phyloP scores from a whole-genome alignment of 225 moss, liverwort and hornwort genomes.

The Bryum argenteum region DNA sequence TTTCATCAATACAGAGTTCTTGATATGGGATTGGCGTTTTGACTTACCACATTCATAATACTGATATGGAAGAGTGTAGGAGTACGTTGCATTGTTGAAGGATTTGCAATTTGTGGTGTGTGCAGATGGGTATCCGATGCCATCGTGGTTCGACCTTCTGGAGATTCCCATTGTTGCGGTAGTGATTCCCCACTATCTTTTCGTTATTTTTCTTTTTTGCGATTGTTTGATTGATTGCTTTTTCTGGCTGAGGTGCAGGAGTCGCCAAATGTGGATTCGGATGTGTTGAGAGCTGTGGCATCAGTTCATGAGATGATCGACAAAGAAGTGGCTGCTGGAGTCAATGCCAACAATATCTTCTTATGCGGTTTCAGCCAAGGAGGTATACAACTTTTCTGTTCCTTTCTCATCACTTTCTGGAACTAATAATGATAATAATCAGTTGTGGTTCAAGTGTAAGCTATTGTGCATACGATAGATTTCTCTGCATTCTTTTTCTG shows the following conservation, averaged over 20 bases:
- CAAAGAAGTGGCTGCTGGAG: slow-evolving; percentile 81
- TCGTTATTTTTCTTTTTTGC: background rate
- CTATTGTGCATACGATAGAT: too few species aligned
- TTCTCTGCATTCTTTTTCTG: too few species aligned
- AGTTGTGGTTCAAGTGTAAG: too few species aligned
- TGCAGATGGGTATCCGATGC: slow-evolving; percentile 73
- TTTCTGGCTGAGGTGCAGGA: slow-evolving; percentile 42
- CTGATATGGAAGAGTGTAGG: background rate
- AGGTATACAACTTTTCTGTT: slow-evolving; percentile 38
- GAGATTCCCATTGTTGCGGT: slow-evolving; percentile 78
- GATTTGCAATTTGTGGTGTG: slow-evolving; percentile 10
- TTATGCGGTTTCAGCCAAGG: slow-evolving; percentile 97
- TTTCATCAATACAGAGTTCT: background rate
- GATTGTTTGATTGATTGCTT: too few species aligned
- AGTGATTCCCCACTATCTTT: slow-evolving; percentile 12
- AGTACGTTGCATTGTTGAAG: background rate
- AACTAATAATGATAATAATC: slow-evolving; percentile 17
- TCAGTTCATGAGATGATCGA: slow-evolving; percentile 87
- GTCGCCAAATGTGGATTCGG: slow-evolving; percentile 75
- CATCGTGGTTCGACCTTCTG: slow-evolving; percentile 86
- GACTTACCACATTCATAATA: background rate
- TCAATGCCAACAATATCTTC: slow-evolving; percentile 70
- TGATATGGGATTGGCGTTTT: background rate
- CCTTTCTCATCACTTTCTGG: slow-evolving; percentile 1
- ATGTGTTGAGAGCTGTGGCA: slow-evolving; percentile 72